These are phyloP conservation scores for Hibiscus tridactylites DNA, from an alignment of 345 rosid species.

Conservation along the genomic window DNA sequence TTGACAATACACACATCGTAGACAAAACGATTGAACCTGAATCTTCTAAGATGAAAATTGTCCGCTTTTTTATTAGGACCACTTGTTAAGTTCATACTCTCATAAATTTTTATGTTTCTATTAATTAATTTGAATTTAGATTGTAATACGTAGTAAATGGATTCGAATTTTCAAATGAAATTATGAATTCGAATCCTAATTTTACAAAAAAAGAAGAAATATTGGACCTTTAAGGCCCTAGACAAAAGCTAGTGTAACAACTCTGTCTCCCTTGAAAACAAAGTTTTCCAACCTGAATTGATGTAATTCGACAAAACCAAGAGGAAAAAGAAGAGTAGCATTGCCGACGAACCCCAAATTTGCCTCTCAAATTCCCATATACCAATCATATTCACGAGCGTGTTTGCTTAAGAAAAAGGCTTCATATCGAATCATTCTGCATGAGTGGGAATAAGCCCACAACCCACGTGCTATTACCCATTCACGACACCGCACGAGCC, in stretches of 20 bases:
- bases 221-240: not conserved
- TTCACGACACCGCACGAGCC: slow-evolving; percentile 13
- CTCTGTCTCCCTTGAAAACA: not conserved
- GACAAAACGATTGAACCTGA: no score
- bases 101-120: no score
- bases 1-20: no score
- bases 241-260: not conserved
- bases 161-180: no score
- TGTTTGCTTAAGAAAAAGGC: not conserved
- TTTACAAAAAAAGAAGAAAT: no score
- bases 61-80: no score
- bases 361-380: not conserved
- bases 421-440: not conserved
- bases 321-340: not conserved
- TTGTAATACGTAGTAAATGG: no score
- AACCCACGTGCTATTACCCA: slow-evolving; percentile 25
- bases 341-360: not conserved
- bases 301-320: not conserved
- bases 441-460: not conserved
- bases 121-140: no score
- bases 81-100: no score
- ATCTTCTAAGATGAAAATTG: no score
- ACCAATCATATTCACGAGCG: not conserved
- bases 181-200: no score
- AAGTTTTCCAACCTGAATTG: not conserved